Percentiles rank a stretch among this genome's conserved stretches.
These are phyloP conservation scores for Plantago coronopus DNA, from an alignment of 305 asterid species.

Conservation along the genomic window DNA sequence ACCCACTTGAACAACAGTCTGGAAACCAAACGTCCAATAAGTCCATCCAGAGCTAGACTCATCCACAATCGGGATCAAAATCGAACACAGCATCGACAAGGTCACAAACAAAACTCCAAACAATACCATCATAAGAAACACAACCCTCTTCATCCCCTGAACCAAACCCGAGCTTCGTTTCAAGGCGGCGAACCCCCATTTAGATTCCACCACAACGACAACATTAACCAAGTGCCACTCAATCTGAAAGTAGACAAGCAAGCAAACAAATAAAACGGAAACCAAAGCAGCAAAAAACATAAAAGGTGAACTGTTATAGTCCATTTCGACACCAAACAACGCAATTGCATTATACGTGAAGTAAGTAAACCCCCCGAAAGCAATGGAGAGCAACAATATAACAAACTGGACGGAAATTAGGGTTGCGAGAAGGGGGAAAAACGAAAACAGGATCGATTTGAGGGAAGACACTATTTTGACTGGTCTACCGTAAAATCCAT, in stretches of 20 bases:
- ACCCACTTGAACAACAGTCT: constrained; percentile 46
- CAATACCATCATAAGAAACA: constrained; percentile 28
- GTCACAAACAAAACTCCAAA: constrained; percentile 30
- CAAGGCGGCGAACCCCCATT: constrained; percentile 68
- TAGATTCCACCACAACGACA: constrained; percentile 60
- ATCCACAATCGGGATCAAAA: constrained; percentile 24
- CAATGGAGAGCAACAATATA: constrained; percentile 15
- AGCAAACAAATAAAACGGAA: constrained; percentile 17
- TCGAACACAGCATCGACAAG: constrained; percentile 32
- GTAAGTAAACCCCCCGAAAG: constrained; percentile 16
- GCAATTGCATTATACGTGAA: constrained; percentile 23
- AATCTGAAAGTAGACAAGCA: constrained; percentile 39
- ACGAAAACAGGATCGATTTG: constrained; percentile 39
- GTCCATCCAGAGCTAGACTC: constrained; percentile 41
- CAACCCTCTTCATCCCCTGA: constrained; percentile 57
- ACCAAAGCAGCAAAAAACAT: constrained; percentile 21
- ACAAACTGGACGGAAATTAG: constrained; percentile 21
- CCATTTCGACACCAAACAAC: constrained; percentile 35
- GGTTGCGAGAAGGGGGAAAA: constrained; percentile 55
- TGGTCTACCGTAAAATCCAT: constrained; percentile 66
- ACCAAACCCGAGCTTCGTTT: constrained; percentile 56
- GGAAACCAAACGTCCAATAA: constrained; percentile 47
- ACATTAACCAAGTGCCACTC: constrained; percentile 49
- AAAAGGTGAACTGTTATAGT: constrained; percentile 23
- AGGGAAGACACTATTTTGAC: constrained; percentile 46